Base-by-base conservation (phyloP, 345 rosid genomes). In the Eucalyptus grandis region DNA sequence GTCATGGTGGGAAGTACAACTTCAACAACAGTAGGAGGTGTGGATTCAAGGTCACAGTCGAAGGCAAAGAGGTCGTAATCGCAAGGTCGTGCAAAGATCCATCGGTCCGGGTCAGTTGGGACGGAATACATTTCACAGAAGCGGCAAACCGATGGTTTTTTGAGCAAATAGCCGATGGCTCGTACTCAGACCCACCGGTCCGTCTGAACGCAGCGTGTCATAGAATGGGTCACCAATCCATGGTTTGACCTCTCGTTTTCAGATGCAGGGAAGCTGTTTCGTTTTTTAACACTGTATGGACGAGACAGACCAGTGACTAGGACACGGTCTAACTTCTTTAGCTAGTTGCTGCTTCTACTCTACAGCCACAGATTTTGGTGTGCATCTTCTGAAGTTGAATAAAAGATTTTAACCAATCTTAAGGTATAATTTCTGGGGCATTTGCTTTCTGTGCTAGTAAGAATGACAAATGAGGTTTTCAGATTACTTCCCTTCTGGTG, bases 1-100 rank as follows among this genome's bases (percentile, higher is more conserved):
- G 99, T 11, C 94, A 95, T 53, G 96, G 96, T 86, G 98, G 97
- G 31, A 96, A 93, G 93, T 96, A 96, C 31, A 95, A 95, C 86
- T 96, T 83, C 92, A 92, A 94, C 93, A 91, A 88, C 17, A 47
- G 49, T 87, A 44, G 94, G 90, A 88, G 96, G 1, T 95, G 97
- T 86, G 98, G 98, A 44, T 94, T 92, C 65, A 92, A 90, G 90
- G 86, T 90, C 54, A 62, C n/a, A 31, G 92, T 91, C 65, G 51
- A 92, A 49, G 97, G 96, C 12, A 94, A 91, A 89, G 95, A 94
- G 87, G 69, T 94, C 51, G 34, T 94, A 80, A 89, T 93, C 21
- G 94, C 94, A 9, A 91, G 92, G 62, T 93, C 96, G n/a, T 97
- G 98, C 92, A 86, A 91, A 72, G 92, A 93, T 86, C 97, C 97